Conservation (phyloP, 2,329 filamentous ascomycete species). For the Penicillium sp. region DNA sequence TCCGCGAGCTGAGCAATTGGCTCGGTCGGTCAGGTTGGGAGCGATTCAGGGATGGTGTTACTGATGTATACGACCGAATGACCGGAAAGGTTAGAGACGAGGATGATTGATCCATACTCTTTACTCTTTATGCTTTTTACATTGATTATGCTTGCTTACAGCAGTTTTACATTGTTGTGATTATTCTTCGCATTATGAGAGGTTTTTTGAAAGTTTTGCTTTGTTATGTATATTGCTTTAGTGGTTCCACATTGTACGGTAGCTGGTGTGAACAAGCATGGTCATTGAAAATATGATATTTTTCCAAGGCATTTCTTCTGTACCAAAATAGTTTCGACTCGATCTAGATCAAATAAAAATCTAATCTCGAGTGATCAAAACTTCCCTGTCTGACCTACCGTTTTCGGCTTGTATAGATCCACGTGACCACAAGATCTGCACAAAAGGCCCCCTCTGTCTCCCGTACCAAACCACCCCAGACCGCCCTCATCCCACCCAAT, state of each 20-base stretch:
- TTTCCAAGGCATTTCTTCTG: rapidly evolving
- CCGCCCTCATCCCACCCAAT: constrained; percentile 32
- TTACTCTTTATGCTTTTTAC: neutral
- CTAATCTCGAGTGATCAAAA: neutral
- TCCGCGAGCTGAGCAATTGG: constrained; percentile 84
- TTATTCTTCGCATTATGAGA: neutral
- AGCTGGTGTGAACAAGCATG: neutral
- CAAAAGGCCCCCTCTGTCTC: neutral
- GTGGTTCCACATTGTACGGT: neutral
- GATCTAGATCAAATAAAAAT: neutral
- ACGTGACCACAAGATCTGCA: constrained; percentile 11
- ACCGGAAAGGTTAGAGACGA: constrained; percentile 17
- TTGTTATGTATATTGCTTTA: constrained; percentile 7
- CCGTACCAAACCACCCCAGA: neutral
- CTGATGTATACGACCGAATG: constrained; percentile 23
- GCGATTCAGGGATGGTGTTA: constrained; percentile 45
- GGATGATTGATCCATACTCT: neutral
- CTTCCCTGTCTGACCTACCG: neutral
- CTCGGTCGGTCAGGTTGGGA: constrained; percentile 85
- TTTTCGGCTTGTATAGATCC: neutral
- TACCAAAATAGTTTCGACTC: rapidly evolving
- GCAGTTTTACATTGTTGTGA: neutral
- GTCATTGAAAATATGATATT: neutral
- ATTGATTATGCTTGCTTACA: neutral
- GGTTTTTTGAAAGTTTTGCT: neutral